Evolutionary conservation across 768 basidiomycete genomes (phyloP), one percentile per base, ranked within the genome.

Genomic region (Gelatoporia subvermispora): DNA sequence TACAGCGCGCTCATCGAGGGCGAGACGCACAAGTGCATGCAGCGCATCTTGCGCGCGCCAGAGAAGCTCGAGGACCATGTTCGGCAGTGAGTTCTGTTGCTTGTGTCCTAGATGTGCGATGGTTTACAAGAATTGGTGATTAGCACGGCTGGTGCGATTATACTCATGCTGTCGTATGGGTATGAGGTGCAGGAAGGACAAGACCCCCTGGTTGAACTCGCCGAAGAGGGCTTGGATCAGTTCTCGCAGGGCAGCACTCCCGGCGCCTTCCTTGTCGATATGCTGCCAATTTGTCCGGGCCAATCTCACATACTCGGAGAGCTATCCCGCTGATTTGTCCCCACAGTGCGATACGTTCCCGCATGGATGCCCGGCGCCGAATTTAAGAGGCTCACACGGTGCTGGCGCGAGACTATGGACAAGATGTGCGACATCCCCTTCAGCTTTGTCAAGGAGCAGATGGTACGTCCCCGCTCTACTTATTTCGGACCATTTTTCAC

Each of bases 321-420:
- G n/a, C n/a, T n/a, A n/a, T n/a, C n/a, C n/a, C n/a, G n/a, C n/a
- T n/a, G n/a, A n/a, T n/a, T n/a, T n/a, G n/a, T n/a, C n/a, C n/a
- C 4, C 21, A 25, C 39, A 66, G 65, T 73, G 40, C 65, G 60
- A 17, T 60, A 71, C 46, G 52, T 72, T 11, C 73, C 73, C 0
- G 40, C 48, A 0, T 75, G 72, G 72, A 49, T 73, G 24, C 72
- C 72, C 13, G 71, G 72, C 17, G 68, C 68, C 4, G 61, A 59
- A 2, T 73, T 69, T 60, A 57, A 68, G 47, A 54, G 53, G 43
- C 53, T 37, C 17, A 62, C 60, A 1, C 41, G 20, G 3, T 43
- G 31, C 2, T 65, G 59, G 58, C 42, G 50, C 3, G 41, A 37
- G 25, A 49, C 48, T 16, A 28, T 63, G 3, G 48, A 60, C 13